Base-by-base conservation (phyloP, 495 filamentous ascomycete species). In the Neurospora sp. region DNA sequence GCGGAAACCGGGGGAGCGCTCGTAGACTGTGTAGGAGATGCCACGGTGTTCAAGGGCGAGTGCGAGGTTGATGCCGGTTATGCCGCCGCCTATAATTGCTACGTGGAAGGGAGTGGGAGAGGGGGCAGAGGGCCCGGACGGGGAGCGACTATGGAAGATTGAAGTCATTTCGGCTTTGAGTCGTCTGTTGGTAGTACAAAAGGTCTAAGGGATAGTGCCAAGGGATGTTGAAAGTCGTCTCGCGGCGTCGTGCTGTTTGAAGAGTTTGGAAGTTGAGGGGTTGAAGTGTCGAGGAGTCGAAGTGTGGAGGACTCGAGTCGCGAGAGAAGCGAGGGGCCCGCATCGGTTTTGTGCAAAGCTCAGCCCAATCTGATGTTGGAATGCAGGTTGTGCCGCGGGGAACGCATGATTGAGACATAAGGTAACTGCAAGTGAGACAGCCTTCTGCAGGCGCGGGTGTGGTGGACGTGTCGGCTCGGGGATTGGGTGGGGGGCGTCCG, bases 41-140 rank as follows among this genome's bases (percentile, higher is more conserved):
- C 78, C 75, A 75, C 87, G 88, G n/a, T 81, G 82, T 72, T 86
- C 83, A 9, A 91, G 84, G 23, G 84, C 89, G 1, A 87, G 79
- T 12, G 88, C 88, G 1, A 91, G 84, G 71, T 82, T 81, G 39
- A 90, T 81, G 23, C 90, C 90, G 1, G 87, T 86, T 69, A 91
- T 89, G 12, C 90, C 90, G 40, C 84, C 88, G 71, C 90, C 90
- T 62, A 91, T 79, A 70, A 91, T 89, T 72, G 88, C 89, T 71
- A 90, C 76, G 70, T 78, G 80, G 46, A 86, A 74, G 41, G 20
- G 46, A 12, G 10, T 23, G 10, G 46, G 20, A 23, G 46, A 54
- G n/a, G 37, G 3, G 23, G 74, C 71, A 23, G 40, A 16, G 72
- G 86, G 72, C 66, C 75, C 78, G 41, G 80, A 71, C 20, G 31